phyloP scores from a whole-genome alignment of 139 green algal species.

The Chlorella sp. region DNA sequence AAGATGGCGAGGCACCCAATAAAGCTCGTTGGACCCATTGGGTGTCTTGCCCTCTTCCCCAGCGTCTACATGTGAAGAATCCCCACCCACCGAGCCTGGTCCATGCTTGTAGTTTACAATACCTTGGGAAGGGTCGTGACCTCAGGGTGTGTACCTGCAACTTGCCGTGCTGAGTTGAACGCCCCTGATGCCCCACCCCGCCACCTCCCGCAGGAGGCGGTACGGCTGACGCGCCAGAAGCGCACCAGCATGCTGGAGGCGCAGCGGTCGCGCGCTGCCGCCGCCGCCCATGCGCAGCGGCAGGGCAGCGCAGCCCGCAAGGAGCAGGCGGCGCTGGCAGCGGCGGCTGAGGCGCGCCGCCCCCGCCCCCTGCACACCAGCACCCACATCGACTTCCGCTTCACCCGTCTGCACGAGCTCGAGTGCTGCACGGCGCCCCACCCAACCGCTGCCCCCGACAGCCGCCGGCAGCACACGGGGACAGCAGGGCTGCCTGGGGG shows the following conservation, averaged over 20 bases:
- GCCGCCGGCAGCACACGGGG: not conserved
- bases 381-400: conserved; percentile 17
- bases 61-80: too few species aligned
- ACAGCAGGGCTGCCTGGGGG: too few species aligned
- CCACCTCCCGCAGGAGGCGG: not conserved
- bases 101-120: too few species aligned
- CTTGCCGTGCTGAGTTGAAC: too few species aligned
- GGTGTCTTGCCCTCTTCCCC: too few species aligned
- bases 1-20: too few species aligned
- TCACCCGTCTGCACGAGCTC: not conserved
- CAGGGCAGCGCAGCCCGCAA: not conserved
- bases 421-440: not conserved
- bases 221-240: conserved; percentile 16
- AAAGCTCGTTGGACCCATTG: too few species aligned
- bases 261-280: not conserved
- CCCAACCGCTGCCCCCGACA: too few species aligned
- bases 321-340: not conserved
- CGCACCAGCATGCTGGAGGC: not conserved
- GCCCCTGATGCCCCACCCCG: too few species aligned
- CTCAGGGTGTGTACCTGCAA: too few species aligned
- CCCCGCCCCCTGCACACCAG: not conserved
- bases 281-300: not conserved
- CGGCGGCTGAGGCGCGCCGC: not conserved
- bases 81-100: too few species aligned
- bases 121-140: too few species aligned